Evolutionary conservation across 805 yeast species (phyloP).

Genomic region (Kodamaea leandrae): DNA sequence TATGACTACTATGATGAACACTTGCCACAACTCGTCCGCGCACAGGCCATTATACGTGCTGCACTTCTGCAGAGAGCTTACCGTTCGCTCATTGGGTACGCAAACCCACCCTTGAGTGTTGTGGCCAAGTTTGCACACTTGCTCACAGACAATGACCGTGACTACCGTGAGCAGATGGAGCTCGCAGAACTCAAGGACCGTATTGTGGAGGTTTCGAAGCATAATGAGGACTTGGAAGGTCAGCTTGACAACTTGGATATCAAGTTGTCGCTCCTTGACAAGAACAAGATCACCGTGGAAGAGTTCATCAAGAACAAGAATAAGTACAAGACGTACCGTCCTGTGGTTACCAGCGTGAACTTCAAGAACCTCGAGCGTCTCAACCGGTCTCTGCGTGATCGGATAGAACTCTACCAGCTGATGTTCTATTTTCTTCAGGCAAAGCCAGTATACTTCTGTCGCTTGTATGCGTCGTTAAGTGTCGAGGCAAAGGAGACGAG

Average conservation of each 20-base stretch:
- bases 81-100: constrained; percentile 61
- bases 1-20: constrained; percentile 52
- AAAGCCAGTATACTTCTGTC: constrained; percentile 67
- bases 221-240: constrained; percentile 68
- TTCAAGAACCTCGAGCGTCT: constrained; percentile 28
- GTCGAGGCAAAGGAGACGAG: constrained; percentile 9
- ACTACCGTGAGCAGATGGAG: constrained; percentile 70
- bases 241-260: constrained; percentile 74
- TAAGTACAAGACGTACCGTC: constrained; percentile 27
- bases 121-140: constrained; percentile 75
- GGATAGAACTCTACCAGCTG: constrained; percentile 70
- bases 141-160: constrained; percentile 68
- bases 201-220: constrained; percentile 66
- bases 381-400: constrained; percentile 43
- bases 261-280: constrained; percentile 73
- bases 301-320: constrained; percentile 53
- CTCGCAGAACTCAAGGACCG: constrained; percentile 65
- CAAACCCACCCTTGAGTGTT: constrained; percentile 75
- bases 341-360: constrained; percentile 15
- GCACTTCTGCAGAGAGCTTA: constrained; percentile 70
- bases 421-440: constrained; percentile 82
- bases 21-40: constrained; percentile 56
- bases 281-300: constrained; percentile 74
- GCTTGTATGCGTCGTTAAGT: constrained; percentile 38
- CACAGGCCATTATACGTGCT: constrained; percentile 75